Base-by-base conservation (phyloP, 1,139 yeast genomes). In the Meyerozyma smithsonii region DNA sequence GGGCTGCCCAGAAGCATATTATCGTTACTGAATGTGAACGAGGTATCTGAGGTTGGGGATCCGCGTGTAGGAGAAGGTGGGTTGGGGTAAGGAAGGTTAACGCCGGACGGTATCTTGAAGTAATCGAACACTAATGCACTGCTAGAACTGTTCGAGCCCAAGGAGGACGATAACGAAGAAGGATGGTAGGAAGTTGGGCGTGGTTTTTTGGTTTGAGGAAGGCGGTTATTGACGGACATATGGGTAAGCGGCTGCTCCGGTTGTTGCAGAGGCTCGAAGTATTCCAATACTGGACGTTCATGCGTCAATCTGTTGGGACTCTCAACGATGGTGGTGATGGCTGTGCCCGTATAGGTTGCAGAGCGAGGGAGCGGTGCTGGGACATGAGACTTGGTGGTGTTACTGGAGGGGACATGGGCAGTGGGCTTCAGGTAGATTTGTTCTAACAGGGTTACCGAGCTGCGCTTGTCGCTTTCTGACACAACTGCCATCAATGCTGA, bases 171-270 rank as follows among this genome's bases (percentile, higher is more conserved):
- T 63, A 67, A 61, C n/a, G 74, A 67, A 20, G 69, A 64, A 10
- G 94, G 92, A 54, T 84, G 90, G 54, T 82, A 84, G 7, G 90
- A 83, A 0, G 90, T 84, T 36, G 94, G 92, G 58, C 94, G 74
- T 40, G 87, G 89, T 52, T 76, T 81, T 56, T 78, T 74, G 37
- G 62, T 62, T 10, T 71, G 59, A 41, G 63, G 72, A 16, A 34
- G 36, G 8, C 34, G 34, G 12, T 30, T 30, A 14, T 30, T 20
- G 10, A 21, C 34, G 6, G 21, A 18, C 34, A 30, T 30, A 14
- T 30, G 34, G 12, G 34, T 17, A n/a, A 30, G 16, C 4, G 34
- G 74, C 74, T 40, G 69, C 59, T 50, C 64, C 63, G 48, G 52
- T 40, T 46, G 64, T 39, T 8, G 55, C 45, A 10, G 53, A 28